Percentiles rank a stretch among this genome's conserved stretches.
These are phyloP conservation scores for Fusarium subtropicale DNA, from an alignment of 2,329 filamentous ascomycete species.

Conservation along the genomic window DNA sequence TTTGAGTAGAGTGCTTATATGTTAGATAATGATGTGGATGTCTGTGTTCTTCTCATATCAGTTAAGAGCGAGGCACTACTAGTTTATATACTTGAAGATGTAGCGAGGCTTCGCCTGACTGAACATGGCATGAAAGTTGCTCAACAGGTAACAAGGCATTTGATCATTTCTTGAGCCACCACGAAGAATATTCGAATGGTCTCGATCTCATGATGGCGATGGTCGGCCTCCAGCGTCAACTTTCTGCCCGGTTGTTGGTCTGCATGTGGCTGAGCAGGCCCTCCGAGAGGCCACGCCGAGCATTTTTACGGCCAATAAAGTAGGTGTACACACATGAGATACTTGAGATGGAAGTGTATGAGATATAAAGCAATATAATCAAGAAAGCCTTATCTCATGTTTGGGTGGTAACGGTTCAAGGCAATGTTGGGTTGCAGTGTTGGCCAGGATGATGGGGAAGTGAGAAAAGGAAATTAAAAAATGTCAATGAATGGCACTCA, in stretches of 20 bases:
- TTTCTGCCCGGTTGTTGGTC: not conserved
- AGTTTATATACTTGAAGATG: not conserved
- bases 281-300: not conserved
- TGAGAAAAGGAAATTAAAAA: no score
- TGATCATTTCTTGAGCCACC: no score
- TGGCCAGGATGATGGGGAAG: not conserved
- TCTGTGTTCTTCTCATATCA: not conserved
- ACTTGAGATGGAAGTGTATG: not conserved
- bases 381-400: not conserved
- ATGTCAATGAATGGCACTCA: no score
- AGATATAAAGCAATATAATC: not conserved
- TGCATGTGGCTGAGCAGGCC: conserved; percentile 7
- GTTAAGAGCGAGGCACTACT: not conserved
- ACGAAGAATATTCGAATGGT: not conserved
- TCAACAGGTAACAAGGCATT: conserved; percentile 11
- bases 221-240: not conserved
- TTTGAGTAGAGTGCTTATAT: not conserved
- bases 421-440: not conserved
- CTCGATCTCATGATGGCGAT: no score
- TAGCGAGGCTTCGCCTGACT: not conserved
- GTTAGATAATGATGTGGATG: not conserved
- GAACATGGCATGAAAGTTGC: not conserved
- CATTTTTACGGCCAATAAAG: not conserved
- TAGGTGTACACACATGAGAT: not conserved
- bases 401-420: not conserved